A percentile compares a stretch with the other conserved stretches of the same genome.
phyloP scores from a whole-genome alignment of 805 yeast genomes.

The Ogataea saltuana region DNA sequence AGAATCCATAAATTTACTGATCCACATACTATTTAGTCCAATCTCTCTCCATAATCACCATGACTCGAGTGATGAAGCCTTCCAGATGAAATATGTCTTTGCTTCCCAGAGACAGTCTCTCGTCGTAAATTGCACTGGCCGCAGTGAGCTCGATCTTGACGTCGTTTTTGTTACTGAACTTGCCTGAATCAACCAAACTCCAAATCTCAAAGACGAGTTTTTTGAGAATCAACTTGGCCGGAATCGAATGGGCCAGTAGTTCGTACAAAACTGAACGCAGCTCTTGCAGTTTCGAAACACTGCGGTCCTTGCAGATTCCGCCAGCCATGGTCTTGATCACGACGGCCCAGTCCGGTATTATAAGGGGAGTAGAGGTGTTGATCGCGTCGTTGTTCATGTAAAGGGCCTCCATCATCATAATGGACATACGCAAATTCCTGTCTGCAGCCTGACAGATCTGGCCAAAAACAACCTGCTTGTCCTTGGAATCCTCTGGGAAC shows the following conservation, averaged over 20 bases:
- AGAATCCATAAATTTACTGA: too few relatives aligned
- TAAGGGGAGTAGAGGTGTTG: constrained; percentile 47
- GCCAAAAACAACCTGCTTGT: constrained; percentile 39
- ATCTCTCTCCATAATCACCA: constrained; percentile 67
- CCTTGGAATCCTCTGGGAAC: constrained; percentile 39
- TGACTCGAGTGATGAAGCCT: constrained; percentile 86
- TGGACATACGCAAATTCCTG: constrained; percentile 75
- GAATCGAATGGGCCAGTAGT: constrained; percentile 88
- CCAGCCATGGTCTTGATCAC: constrained; percentile 68
- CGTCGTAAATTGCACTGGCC: constrained; percentile 72
- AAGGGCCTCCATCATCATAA: constrained; percentile 81
- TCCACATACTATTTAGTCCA: constrained; percentile 1
- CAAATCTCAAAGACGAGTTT: constrained; percentile 44
- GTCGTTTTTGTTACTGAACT: constrained; percentile 21
- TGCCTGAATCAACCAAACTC: constrained; percentile 22
- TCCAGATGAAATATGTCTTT: constrained; percentile 93
- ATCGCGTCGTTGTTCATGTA: constrained; percentile 64
- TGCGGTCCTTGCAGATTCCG: constrained; percentile 58
- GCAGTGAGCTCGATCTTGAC: constrained; percentile 52
- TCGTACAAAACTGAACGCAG: constrained; percentile 76
- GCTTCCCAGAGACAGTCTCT: constrained; percentile 79
- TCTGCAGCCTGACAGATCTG: constrained; percentile 56
- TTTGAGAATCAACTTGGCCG: constrained; percentile 78
- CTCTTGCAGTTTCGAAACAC: constrained; percentile 61
- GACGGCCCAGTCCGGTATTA: constrained; percentile 87